Percentiles rank a stretch among this genome's conserved stretches.
Evolutionary conservation across 805 yeast species (phyloP).

Genomic region (Cyberlindnera saturnus): DNA sequence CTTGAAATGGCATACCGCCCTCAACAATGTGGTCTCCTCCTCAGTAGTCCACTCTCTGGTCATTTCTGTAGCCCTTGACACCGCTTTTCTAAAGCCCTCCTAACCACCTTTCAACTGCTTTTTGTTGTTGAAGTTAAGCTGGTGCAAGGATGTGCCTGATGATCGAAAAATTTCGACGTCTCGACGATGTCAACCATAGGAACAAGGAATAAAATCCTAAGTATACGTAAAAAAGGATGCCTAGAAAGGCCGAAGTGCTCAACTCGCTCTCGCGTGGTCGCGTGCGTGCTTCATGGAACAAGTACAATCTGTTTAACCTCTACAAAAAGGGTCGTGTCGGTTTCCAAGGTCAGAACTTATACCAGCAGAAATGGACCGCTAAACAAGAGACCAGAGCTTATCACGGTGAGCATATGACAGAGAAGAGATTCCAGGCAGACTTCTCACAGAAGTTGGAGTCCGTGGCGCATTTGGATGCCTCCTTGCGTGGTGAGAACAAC

Average conservation of each 20-base stretch:
- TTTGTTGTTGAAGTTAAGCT: too few relatives aligned
- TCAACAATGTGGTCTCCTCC: slow-evolving; percentile 56
- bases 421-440: slow-evolving; percentile 66
- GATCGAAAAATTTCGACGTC: not conserved
- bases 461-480: slow-evolving; percentile 84
- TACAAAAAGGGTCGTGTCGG: slow-evolving; percentile 61
- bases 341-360: slow-evolving; percentile 61
- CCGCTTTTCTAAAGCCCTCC: too few relatives aligned
- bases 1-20: slow-evolving; percentile 56
- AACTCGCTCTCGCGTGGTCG: slow-evolving; percentile 61
- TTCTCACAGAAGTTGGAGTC: slow-evolving; percentile 70
- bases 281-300: slow-evolving; percentile 87
- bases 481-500: slow-evolving; percentile 52
- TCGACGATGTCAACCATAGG: not conserved
- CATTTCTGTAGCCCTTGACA: not conserved
- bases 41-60: slow-evolving; percentile 45
- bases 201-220: not conserved
- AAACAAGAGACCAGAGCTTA: slow-evolving; percentile 90
- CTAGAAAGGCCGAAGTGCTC: slow-evolving; percentile 52
- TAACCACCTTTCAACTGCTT: too few relatives aligned
- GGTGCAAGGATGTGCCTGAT: slow-evolving; percentile 6
- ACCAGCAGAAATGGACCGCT: slow-evolving; percentile 87
- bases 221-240: slow-evolving; percentile 34
- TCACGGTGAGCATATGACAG: slow-evolving; percentile 92
- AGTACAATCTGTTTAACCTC: slow-evolving; percentile 82